These are phyloP conservation scores for Wakefieldia striispora DNA, from an alignment of 768 basidiomycete genomes.

Conservation along the genomic window DNA sequence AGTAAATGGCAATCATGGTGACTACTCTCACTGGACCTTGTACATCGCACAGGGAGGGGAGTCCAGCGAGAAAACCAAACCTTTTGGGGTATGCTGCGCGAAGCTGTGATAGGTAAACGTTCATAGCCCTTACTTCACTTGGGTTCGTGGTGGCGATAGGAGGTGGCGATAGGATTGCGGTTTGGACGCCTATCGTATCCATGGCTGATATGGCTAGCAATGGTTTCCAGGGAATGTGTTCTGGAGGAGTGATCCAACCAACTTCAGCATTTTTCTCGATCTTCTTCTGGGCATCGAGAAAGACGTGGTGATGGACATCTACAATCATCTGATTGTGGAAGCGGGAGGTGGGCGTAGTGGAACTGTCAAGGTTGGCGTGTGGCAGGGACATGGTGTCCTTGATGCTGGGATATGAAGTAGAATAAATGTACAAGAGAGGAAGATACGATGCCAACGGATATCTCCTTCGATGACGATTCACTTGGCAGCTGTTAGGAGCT, in stretches of 20 bases:
- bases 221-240: slow-evolving; percentile 65
- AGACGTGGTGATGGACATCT: slow-evolving; percentile 80
- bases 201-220: slow-evolving; percentile 59
- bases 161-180: slow-evolving; percentile 67
- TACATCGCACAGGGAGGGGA: slow-evolving; percentile 62
- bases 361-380: not conserved
- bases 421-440: not conserved
- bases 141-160: slow-evolving; percentile 48
- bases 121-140: slow-evolving; percentile 42
- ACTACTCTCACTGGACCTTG: slow-evolving; percentile 40
- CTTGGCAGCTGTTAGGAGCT: slow-evolving; percentile 7
- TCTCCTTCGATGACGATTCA: slow-evolving; percentile 15
- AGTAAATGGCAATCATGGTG: slow-evolving; percentile 4
- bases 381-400: slow-evolving; percentile 14
- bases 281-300: slow-evolving; percentile 54
- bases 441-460: not conserved
- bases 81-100: slow-evolving; percentile 48
- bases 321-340: slow-evolving; percentile 28
- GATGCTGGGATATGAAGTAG: not conserved
- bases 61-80: slow-evolving; percentile 69
- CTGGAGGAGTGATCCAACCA: slow-evolving; percentile 63
- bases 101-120: slow-evolving; percentile 46
- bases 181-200: slow-evolving; percentile 55
- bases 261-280: slow-evolving; percentile 40
- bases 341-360: not conserved